phyloP scores from a whole-genome alignment of 176 grass and related monocot species.

The Aegilops longissima region DNA sequence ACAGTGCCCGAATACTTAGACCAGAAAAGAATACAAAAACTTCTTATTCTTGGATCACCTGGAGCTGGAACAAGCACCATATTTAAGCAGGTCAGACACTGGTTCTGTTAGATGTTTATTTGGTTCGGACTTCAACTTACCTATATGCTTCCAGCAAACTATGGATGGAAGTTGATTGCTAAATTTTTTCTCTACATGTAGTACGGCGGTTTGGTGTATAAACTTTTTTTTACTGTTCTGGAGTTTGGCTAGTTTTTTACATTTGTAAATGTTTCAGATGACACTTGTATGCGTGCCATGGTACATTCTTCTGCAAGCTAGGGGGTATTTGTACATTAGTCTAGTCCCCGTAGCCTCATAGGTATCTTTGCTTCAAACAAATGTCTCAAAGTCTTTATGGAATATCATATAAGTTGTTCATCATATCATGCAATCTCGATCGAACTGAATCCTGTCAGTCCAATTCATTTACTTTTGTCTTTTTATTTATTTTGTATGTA shows the following conservation, averaged over 20 bases:
- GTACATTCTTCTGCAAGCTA: slow-evolving; percentile 1
- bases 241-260: slow-evolving; percentile 3
- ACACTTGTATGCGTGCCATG: background rate
- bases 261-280: background rate
- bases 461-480: background rate
- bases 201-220: background rate
- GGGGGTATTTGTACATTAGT: slow-evolving; percentile 9
- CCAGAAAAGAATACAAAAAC: slow-evolving; percentile 79
- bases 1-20: slow-evolving; percentile 69
- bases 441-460: background rate
- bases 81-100: slow-evolving; percentile 74
- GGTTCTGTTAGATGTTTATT: slow-evolving; percentile 9
- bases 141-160: background rate
- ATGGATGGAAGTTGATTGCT: background rate
- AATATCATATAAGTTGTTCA: background rate
- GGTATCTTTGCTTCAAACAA: background rate
- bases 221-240: slow-evolving; percentile 1
- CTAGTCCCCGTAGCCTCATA: background rate
- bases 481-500: slow-evolving; percentile 17
- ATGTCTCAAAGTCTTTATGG: background rate
- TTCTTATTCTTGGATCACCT: slow-evolving; percentile 83
- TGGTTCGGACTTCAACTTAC: background rate
- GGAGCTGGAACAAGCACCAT: slow-evolving; percentile 93
- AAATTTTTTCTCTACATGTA: background rate
- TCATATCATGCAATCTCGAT: background rate